phyloP scores from a whole-genome alignment of 257 asterid species.

The Apocynum venetum region DNA sequence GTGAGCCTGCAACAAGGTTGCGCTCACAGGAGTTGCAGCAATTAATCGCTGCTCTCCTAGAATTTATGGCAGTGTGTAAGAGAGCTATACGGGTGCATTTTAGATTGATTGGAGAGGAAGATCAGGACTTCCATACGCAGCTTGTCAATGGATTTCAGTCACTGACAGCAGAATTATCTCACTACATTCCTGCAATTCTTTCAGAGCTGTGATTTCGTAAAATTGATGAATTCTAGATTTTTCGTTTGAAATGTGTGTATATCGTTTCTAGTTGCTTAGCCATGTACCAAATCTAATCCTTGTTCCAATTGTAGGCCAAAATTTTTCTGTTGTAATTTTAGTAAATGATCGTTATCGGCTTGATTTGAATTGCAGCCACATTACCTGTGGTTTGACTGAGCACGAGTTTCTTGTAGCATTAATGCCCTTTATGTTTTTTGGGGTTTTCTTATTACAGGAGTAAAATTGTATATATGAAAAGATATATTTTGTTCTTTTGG shows the following conservation, averaged over 20 bases:
- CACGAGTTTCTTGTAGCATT: not conserved
- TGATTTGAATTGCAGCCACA: too few species aligned
- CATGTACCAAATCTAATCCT: not conserved
- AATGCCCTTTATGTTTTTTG: not conserved
- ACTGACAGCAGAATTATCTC: constrained; percentile 95
- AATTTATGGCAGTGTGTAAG: constrained; percentile 98
- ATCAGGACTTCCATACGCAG: constrained; percentile 95
- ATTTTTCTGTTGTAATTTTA: not conserved
- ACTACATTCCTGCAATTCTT: constrained; percentile 98
- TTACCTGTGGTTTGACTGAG: not conserved
- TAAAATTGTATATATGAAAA: too few species aligned
- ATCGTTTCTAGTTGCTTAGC: constrained; percentile 12
- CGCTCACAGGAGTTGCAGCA: constrained; percentile 97
- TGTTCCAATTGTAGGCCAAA: not conserved
- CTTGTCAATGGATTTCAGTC: constrained; percentile 98
- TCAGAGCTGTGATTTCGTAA: constrained; percentile 66
- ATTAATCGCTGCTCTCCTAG: constrained; percentile 92
- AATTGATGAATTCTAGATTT: not conserved
- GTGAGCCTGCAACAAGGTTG: constrained; percentile 98
- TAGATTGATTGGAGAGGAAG: constrained; percentile 92
- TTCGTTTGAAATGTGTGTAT: constrained; percentile 8
- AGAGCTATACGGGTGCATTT: constrained; percentile 97
- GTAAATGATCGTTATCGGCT: not conserved
- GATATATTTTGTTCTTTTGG: too few species aligned
- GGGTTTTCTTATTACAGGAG: too few species aligned